Evolutionary conservation across 2,329 filamentous ascomycete genomes (phyloP), one percentile per base, ranked within the genome.

Genomic region (Alternaria rosae): DNA sequence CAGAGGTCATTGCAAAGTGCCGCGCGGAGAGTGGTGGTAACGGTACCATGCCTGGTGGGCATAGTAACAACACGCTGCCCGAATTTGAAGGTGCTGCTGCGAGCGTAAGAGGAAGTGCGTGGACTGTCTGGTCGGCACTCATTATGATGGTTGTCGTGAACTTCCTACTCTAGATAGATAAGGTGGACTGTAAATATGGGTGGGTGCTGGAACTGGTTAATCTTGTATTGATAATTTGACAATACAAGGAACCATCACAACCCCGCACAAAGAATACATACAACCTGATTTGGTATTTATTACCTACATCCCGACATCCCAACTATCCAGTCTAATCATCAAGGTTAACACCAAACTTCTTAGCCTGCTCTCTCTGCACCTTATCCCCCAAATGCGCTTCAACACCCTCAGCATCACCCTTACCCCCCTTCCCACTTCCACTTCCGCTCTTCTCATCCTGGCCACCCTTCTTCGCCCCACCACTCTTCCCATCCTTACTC

Each of bases 1-100:
- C 68, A 4, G 66, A 66, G 6, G 66, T 69, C 8, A 65, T 70
- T 51, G 65, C 64, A 1, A 59, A 53, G 20, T 70, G 68, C 32
- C 56, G 67, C 2, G 59, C 35, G 5, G 56, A 30, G 5, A 42
- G 52, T n/a, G 42, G 26, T 25, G 52, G 38, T 5, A 62, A 65
- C 42, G 25, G 20, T 3, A 65, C 64, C 7, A 23, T 9, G 10
- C n/a, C 51, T 41, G 52, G 42, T 13, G 57, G 51, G 5, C 25
- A 56, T 17, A 57, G 50, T 9, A 44, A 32, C 7, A 26, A 28
- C 3, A 30, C 53, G 23, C 20, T 53, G 13, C 61, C 61, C 2
- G 61, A 58, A 21, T 66, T 64, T 35, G 61, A 66, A n/a, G 64
- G 64, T 4, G 35, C 13, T 12, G 64, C 64, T 12, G 13, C 30